These are phyloP conservation scores for Aristolochia contorta DNA, from an alignment of 164 flowering plant species.

Conservation along the genomic window DNA sequence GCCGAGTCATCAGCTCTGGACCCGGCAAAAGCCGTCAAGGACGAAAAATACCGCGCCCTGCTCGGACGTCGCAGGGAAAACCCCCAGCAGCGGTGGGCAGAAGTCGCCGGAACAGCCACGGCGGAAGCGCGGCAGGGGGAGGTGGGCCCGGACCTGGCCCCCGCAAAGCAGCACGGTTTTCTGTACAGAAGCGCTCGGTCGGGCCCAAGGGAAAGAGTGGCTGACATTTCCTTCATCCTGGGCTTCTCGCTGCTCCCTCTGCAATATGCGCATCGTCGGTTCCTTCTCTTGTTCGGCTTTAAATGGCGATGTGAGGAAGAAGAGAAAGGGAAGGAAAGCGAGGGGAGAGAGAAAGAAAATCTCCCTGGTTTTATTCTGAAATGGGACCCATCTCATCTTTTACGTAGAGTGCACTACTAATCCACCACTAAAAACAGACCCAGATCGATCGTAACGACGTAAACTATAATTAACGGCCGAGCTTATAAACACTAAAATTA, in stretches of 20 bases:
- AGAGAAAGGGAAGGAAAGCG: too few relatives aligned
- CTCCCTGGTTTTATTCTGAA: too few relatives aligned
- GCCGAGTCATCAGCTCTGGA: conserved; percentile 58
- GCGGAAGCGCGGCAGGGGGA: background rate
- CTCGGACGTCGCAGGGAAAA: background rate
- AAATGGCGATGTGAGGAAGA: too few relatives aligned
- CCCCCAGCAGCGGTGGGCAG: background rate
- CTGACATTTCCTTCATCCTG: background rate
- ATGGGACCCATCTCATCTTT: too few relatives aligned
- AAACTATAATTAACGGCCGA: too few relatives aligned
- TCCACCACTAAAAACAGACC: too few relatives aligned
- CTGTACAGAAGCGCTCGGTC: background rate
- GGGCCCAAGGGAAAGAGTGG: background rate
- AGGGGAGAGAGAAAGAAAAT: too few relatives aligned
- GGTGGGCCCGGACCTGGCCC: background rate
- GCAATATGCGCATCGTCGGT: too few relatives aligned
- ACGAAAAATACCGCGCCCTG: background rate
- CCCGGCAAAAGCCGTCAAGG: conserved; percentile 1
- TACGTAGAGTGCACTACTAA: too few relatives aligned
- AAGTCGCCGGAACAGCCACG: background rate
- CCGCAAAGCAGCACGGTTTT: background rate
- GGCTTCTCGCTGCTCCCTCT: background rate
- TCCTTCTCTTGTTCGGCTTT: too few relatives aligned
- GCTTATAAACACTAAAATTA: too few relatives aligned
- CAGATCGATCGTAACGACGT: too few relatives aligned